Conservation (phyloP, 1,284 basidiomycete genomes). For the Puccinia polysora region DNA sequence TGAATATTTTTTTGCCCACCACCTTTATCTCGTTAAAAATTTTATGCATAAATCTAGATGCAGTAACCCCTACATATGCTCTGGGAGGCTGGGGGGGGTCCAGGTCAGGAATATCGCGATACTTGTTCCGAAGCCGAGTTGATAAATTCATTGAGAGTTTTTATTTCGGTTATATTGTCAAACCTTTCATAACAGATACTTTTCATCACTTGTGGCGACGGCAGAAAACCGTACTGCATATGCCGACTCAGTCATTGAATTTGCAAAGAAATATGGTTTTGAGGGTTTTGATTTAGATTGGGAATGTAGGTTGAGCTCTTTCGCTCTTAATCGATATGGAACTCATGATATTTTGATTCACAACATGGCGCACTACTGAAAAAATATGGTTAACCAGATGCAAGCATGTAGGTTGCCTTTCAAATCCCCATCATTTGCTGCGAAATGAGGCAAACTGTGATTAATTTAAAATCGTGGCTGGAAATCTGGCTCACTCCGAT, state of each 20-base stretch:
- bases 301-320: constrained; percentile 37
- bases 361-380: not conserved
- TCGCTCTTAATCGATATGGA: not conserved
- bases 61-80: constrained; percentile 12
- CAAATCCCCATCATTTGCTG: not conserved
- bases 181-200: constrained; percentile 10
- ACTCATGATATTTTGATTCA: not conserved
- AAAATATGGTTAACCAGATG: constrained; percentile 6
- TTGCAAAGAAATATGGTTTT: constrained; percentile 40
- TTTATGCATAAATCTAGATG: not conserved
- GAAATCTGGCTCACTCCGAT: too few relatives aligned
- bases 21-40: not conserved
- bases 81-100: constrained; percentile 37
- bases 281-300: constrained; percentile 40
- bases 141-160: not conserved
- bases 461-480: not conserved
- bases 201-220: constrained; percentile 25
- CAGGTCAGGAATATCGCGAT: not conserved
- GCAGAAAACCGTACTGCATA: constrained; percentile 30
- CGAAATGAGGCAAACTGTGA: not conserved
- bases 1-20: not conserved
- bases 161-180: not conserved
- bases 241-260: constrained; percentile 25
- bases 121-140: not conserved
- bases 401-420: constrained; percentile 21